phyloP scores from a whole-genome alignment of 148 eudicot species.

The Polygonum maritimum region DNA sequence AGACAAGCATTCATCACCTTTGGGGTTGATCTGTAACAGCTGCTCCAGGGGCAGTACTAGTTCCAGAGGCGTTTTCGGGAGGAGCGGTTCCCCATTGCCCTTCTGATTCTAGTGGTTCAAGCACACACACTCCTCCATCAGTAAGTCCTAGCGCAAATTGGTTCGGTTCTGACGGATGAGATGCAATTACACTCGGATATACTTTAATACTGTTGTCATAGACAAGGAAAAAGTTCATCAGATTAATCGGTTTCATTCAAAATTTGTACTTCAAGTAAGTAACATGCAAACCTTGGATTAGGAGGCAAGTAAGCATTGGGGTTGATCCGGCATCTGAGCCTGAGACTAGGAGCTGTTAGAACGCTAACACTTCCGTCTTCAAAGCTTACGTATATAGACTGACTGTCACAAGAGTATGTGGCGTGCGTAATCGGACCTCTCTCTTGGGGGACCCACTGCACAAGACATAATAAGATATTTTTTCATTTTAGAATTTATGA shows the following conservation, averaged over 20 bases:
- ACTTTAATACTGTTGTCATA: conserved; percentile 49
- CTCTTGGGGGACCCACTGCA: conserved; percentile 78
- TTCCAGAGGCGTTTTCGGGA: conserved; percentile 68
- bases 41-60: conserved; percentile 39
- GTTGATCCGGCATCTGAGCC: conserved; percentile 68
- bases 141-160: conserved; percentile 89
- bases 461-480: background rate
- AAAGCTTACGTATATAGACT: conserved; percentile 63
- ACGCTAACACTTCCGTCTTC: conserved; percentile 82
- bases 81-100: conserved; percentile 85
- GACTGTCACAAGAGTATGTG: conserved; percentile 90
- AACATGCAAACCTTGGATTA: conserved; percentile 51
- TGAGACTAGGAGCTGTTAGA: conserved; percentile 65
- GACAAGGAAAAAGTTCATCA: conserved; percentile 10
- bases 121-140: conserved; percentile 73
- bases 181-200: conserved; percentile 72
- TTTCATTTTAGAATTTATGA: conserved; percentile 4
- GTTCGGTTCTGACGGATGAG: conserved; percentile 84
- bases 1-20: conserved; percentile 19
- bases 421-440: conserved; percentile 81
- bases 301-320: conserved; percentile 64
- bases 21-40: conserved; percentile 47
- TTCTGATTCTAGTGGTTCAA: conserved; percentile 88
- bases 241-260: background rate
- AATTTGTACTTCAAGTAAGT: background rate